Percentiles rank a stretch among this genome's conserved stretches.
Conservation (phyloP, 2,329 filamentous ascomycete species). For the Teratosphaeria epicoccoides region DNA sequence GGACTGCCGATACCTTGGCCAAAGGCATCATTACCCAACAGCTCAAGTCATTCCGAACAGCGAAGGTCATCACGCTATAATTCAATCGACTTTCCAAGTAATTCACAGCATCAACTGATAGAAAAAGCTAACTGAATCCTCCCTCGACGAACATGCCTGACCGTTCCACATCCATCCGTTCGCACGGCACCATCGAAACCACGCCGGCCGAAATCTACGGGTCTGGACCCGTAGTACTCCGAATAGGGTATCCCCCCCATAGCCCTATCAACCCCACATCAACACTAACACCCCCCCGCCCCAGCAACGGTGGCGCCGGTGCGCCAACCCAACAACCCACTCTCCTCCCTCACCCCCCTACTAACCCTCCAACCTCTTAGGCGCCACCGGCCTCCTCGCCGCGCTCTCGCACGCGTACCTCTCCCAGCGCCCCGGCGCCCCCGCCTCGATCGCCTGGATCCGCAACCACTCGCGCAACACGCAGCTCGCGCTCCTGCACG, state of each 20-base stretch:
- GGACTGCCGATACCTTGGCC: too few relatives aligned
- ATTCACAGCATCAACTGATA: too few relatives aligned
- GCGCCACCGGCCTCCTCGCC: neutral
- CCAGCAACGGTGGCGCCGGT: neutral
- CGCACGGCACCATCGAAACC: neutral
- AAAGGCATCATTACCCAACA: too few relatives aligned
- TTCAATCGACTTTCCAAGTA: too few relatives aligned
- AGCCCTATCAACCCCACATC: neutral
- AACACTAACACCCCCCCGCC: neutral
- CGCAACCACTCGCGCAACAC: conserved; percentile 16
- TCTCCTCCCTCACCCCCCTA: neutral
- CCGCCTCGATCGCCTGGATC: conserved; percentile 11
- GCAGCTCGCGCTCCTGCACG: conserved; percentile 15
- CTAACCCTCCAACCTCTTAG: too few relatives aligned
- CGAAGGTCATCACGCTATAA: too few relatives aligned
- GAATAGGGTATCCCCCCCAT: neutral
- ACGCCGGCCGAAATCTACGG: neutral
- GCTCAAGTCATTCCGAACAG: too few relatives aligned
- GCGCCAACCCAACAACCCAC: neutral
- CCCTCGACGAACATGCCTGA: neutral
- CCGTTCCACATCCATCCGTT: neutral
- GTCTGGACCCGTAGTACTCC: neutral
- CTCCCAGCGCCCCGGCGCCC: neutral
- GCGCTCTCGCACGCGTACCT: neutral
- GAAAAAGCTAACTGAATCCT: too few relatives aligned